A percentile compares a stretch with the other conserved stretches of the same genome.
These are phyloP conservation scores for Penicillium lagena DNA, from an alignment of 495 filamentous ascomycete species.

Conservation along the genomic window DNA sequence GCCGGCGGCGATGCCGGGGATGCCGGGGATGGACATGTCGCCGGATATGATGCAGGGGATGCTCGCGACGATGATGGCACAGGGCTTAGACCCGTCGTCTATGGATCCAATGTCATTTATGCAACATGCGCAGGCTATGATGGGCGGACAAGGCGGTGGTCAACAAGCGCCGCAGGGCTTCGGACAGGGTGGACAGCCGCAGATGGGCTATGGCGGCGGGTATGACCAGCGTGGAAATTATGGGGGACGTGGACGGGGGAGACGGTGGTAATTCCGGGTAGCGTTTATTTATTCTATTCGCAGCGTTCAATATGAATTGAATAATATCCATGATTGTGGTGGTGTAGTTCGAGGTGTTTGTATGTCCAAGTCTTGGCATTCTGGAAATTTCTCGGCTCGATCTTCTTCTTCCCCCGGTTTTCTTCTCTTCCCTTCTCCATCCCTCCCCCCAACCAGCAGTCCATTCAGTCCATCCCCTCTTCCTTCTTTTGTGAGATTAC, in stretches of 20 bases:
- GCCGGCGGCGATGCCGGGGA: constrained; percentile 51
- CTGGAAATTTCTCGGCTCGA: constrained; percentile 49
- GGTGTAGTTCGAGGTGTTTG: too few species aligned
- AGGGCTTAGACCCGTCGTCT: constrained; percentile 73
- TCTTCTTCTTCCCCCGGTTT: constrained; percentile 28
- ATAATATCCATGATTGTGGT: too few species aligned
- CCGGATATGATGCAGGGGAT: constrained; percentile 73
- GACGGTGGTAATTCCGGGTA: constrained; percentile 31
- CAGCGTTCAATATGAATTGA: too few species aligned
- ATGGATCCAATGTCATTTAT: constrained; percentile 62
- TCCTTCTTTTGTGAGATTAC: not conserved
- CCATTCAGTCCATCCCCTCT: constrained; percentile 15
- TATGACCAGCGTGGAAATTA: constrained; percentile 42
- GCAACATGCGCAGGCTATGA: constrained; percentile 47
- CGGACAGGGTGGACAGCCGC: constrained; percentile 37
- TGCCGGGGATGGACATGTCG: constrained; percentile 66
- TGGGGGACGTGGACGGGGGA: constrained; percentile 40
- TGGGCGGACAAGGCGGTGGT: constrained; percentile 38
- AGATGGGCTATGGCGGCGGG: constrained; percentile 48
- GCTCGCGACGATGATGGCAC: constrained; percentile 74
- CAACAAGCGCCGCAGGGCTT: constrained; percentile 36
- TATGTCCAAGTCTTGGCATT: constrained; percentile 35
- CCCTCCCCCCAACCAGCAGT: constrained; percentile 20
- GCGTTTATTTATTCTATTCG: too few species aligned
- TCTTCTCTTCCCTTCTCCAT: constrained; percentile 25